Evolutionary conservation across 2,329 filamentous ascomycete species (phyloP), one percentile per base, ranked within the genome.

Genomic region (Blumeriella jaapii): DNA sequence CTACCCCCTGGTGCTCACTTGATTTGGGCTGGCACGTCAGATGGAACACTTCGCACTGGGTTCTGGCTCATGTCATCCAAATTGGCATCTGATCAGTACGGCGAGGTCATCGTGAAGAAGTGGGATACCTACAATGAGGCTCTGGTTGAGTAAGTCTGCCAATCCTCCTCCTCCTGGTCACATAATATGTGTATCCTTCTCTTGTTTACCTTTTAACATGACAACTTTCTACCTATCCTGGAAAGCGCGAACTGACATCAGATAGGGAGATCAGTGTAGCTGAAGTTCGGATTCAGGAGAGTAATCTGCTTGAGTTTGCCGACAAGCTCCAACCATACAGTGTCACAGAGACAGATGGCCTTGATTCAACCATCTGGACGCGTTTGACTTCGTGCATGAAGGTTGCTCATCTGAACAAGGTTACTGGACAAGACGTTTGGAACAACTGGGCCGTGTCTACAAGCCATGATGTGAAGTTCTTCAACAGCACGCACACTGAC

Each of bases 51-150:
- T 18, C 64, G 74, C 3, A 68, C 61, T 36, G 74, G 71, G 4
- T 74, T 68, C 50, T 78, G 73, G 72, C 60, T 77, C 36, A 53
- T 55, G 36, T 46, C 45, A 10, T 31, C 39, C 10, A 49, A 50
- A 30, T 42, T 45, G 19, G 33, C 31, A n/a, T 41, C 44, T 8
- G 29, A 40, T 19, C 50, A 55, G 10, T 51, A 38, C 18, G 55
- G 56, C 2, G 48, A 52, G 12, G 53, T 61, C 31, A 54, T 55
- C 38, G 60, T 70, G 17, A 61, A 69, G 49, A 62, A 67, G 46
- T 75, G 71, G 74, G 65, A 77, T 49, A 58, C 51, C 17, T 68
- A 65, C 49, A 66, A 68, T 46, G 73, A 78, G 47, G 58, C 66
- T 3, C 56, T 78, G 2, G 57, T 58, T 19, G 63, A 69, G 45